Percentiles rank a stretch among this genome's conserved stretches.
Evolutionary conservation across 495 filamentous ascomycete genomes (phyloP).

Genomic region (Neurospora pannonica): DNA sequence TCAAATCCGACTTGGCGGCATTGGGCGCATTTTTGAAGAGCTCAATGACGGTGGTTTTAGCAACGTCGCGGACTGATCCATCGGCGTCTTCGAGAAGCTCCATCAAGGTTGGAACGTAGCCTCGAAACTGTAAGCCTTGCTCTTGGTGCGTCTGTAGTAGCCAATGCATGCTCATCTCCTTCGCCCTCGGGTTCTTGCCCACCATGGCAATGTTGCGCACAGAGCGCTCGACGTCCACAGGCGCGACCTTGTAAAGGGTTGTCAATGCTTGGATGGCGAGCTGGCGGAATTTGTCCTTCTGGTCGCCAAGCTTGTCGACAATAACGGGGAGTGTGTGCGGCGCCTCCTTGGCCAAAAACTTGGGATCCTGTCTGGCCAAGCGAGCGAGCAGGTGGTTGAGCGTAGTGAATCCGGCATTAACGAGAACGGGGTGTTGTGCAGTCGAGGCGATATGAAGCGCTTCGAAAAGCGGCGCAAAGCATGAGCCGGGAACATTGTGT

Average conservation of each 20-base stretch:
- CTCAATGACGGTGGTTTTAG: constrained; percentile 72
- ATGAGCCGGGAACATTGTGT: constrained; percentile 68
- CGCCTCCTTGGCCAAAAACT: constrained; percentile 54
- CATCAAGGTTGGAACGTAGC: constrained; percentile 74
- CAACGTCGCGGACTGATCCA: constrained; percentile 69
- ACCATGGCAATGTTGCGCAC: constrained; percentile 69
- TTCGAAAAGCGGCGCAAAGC: constrained; percentile 64
- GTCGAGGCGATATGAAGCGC: constrained; percentile 56
- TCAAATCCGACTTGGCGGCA: constrained; percentile 77
- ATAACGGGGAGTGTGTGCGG: constrained; percentile 60
- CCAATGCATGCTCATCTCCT: constrained; percentile 79
- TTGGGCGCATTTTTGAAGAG: constrained; percentile 79
- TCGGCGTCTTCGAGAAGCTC: constrained; percentile 84
- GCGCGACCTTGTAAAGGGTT: constrained; percentile 60
- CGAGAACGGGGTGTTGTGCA: constrained; percentile 60
- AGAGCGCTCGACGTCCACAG: constrained; percentile 64
- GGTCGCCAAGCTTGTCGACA: constrained; percentile 79
- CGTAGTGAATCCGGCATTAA: constrained; percentile 70
- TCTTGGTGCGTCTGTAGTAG: constrained; percentile 73
- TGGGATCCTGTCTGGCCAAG: constrained; percentile 69
- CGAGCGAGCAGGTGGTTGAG: constrained; percentile 78
- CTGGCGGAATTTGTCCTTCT: constrained; percentile 67
- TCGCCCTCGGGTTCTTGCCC: constrained; percentile 71
- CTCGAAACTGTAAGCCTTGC: constrained; percentile 65
- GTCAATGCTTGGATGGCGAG: constrained; percentile 63